Percentiles rank a stretch among this genome's conserved stretches.
Evolutionary conservation across 2,329 filamentous ascomycete species (phyloP).

Genomic region (Talaromyces sp.): DNA sequence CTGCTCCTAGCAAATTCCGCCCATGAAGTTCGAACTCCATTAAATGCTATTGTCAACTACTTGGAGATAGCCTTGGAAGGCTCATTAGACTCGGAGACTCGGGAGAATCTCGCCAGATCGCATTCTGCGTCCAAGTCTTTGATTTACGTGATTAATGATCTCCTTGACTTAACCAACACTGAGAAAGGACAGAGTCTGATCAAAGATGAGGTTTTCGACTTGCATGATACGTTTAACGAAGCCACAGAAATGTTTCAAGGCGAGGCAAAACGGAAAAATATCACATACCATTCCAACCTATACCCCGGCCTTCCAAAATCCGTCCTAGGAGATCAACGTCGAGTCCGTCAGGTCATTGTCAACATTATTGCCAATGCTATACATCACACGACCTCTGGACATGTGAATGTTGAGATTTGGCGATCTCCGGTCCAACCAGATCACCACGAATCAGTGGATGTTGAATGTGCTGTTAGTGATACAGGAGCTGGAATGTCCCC

Average conservation of each 20-base stretch:
- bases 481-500: conserved; percentile 65
- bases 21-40: conserved; percentile 83
- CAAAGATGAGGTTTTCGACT: conserved; percentile 76
- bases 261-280: conserved; percentile 72
- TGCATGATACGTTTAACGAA: conserved; percentile 68
- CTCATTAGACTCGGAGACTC: conserved; percentile 70
- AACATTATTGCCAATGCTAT: conserved; percentile 85
- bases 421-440: conserved; percentile 43
- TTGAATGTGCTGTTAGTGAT: conserved; percentile 74
- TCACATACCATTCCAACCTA: conserved; percentile 65
- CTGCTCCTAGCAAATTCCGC: conserved; percentile 82
- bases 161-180: conserved; percentile 82
- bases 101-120: conserved; percentile 78
- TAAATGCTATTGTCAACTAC: conserved; percentile 94
- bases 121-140: conserved; percentile 89
- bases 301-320: conserved; percentile 65
- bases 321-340: conserved; percentile 74
- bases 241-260: conserved; percentile 70
- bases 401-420: conserved; percentile 68
- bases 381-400: conserved; percentile 67
- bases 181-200: conserved; percentile 76
- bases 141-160: conserved; percentile 90
- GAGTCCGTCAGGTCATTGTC: conserved; percentile 75
- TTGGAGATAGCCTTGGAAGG: conserved; percentile 87
- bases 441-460: conserved; percentile 53